phyloP scores from a whole-genome alignment of 2,329 filamentous ascomycete species.

The Reticulascus tulasneorum region DNA sequence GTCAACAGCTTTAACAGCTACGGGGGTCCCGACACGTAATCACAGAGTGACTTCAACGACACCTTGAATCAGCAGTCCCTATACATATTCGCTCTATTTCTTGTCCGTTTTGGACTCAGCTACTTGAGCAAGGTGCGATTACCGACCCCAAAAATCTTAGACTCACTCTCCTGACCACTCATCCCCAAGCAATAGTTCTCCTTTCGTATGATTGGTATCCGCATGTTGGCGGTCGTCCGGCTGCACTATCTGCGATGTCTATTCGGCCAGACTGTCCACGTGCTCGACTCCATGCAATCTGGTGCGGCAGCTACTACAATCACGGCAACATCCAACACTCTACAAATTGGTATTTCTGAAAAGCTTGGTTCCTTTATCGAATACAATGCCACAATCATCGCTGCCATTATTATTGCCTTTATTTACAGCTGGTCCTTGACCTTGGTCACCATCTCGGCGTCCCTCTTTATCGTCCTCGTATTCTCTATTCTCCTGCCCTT shows the following conservation, averaged over 20 bases:
- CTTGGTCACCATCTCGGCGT: conserved; percentile 30
- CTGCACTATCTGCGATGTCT: not conserved
- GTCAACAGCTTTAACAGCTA: conserved; percentile 1
- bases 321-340: not conserved
- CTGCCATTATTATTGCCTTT: conserved; percentile 36
- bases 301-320: not conserved
- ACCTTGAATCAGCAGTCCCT: not conserved
- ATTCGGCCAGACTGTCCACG: not conserved
- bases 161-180: too few relatives aligned
- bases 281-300: not conserved
- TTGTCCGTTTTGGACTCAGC: not conserved
- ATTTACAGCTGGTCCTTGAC: conserved; percentile 40
- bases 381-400: conserved; percentile 30
- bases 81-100: not conserved
- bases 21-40: too few relatives aligned
- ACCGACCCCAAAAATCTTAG: too few relatives aligned
- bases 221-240: not conserved
- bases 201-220: not conserved
- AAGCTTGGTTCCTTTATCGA: conserved; percentile 37
- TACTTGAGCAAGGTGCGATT: too few relatives aligned
- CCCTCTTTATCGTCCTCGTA: conserved; percentile 26
- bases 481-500: conserved; percentile 21
- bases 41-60: not conserved
- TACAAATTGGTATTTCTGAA: conserved; percentile 36
- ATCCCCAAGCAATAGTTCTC: conserved; percentile 30